Conservation (phyloP, 169 alveolate species). For the Plasmodium coatneyi region DNA sequence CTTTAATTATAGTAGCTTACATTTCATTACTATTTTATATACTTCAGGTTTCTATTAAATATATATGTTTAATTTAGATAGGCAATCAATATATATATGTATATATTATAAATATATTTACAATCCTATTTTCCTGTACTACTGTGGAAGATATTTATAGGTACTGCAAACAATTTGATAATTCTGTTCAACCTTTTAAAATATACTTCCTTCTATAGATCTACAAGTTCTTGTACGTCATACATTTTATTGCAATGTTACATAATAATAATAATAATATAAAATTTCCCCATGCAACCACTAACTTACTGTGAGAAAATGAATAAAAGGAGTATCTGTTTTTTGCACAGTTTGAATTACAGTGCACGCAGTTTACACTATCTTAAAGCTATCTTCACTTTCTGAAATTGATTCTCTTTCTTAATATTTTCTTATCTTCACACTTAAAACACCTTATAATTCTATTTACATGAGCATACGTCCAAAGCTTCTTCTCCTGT, state of each 20-base stretch:
- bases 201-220: not conserved
- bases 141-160: not conserved
- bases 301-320: not conserved
- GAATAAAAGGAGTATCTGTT: not conserved
- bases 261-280: not conserved
- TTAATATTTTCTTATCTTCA: not conserved
- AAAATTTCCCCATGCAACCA: not conserved
- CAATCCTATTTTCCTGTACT: not conserved
- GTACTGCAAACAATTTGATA: not conserved
- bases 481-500: not conserved
- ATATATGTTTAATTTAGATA: not conserved
- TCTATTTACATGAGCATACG: not conserved
- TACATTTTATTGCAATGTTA: not conserved
- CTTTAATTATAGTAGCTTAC: not conserved
- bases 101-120: not conserved
- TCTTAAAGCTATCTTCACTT: not conserved
- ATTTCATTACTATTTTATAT: not conserved
- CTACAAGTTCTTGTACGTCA: not conserved
- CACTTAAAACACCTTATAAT: not conserved
- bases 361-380: not conserved
- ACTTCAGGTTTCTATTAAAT: not conserved
- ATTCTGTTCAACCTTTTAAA: not conserved
- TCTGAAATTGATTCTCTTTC: not conserved
- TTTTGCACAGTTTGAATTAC: not conserved
- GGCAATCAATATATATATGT: not conserved